A percentile compares a stretch with the other conserved stretches of the same genome.
phyloP scores from a whole-genome alignment of 2,329 filamentous ascomycete species.

The Fusarium fujikuroi region DNA sequence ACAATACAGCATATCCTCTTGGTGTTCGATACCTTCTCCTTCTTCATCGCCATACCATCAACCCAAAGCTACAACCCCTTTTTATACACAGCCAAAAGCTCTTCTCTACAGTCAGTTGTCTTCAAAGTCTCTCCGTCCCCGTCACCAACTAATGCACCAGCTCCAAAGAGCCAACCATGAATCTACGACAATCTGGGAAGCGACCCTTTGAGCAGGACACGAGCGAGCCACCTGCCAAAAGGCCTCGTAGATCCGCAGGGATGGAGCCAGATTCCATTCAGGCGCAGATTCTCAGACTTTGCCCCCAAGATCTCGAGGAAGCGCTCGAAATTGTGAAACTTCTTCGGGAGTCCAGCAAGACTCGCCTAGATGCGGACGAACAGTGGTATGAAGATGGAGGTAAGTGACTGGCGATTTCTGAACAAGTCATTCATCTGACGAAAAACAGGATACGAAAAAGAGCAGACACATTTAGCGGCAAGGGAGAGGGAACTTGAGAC shows the following conservation, averaged over 20 bases:
- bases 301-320: too few species aligned
- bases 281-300: not conserved
- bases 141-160: not conserved
- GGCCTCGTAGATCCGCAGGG: not conserved
- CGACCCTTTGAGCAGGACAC: not conserved
- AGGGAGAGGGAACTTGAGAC: not conserved
- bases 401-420: not conserved
- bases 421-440: not conserved
- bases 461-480: not conserved
- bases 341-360: not conserved
- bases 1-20: not conserved
- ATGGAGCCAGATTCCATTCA: not conserved
- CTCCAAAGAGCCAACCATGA: not conserved
- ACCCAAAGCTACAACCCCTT: not conserved
- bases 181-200: not conserved
- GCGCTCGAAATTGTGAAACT: not conserved
- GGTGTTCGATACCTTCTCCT: fast-evolving
- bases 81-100: not conserved
- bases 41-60: not conserved
- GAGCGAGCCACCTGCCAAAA: not conserved
- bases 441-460: not conserved
- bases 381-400: not conserved
- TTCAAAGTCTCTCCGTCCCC: not conserved
- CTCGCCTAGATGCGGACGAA: too few species aligned
- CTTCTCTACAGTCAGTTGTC: fast-evolving